Evolutionary conservation across 2,329 filamentous ascomycete genomes (phyloP), one percentile per base, ranked within the genome.

Genomic region (Colletotrichum endophyticum): DNA sequence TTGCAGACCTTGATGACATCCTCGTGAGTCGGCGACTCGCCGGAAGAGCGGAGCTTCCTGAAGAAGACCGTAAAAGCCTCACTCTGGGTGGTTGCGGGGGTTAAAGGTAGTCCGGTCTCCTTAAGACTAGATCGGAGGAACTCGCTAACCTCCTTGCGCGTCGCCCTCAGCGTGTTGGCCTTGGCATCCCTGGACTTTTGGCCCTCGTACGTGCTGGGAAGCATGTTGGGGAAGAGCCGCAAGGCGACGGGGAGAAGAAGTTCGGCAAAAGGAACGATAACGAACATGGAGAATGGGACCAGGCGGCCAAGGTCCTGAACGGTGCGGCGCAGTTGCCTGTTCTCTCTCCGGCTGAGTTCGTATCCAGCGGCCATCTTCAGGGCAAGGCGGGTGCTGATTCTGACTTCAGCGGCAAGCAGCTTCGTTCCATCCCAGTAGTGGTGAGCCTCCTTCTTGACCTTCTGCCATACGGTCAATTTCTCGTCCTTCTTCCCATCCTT

Each of bases 371-470:
- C 96, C 97, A 99, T 99, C 89, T 98, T 99, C 84, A 98, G 86
- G 8, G 96, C 97, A 79, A 99, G 88, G 78, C 94, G 94, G 77
- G 94, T 95, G 85, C 96, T 99, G 84, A 99, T 99, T 86, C 89
- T 95, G 83, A 99, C 93, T 87, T 99, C 97, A 3, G 95, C 95
- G 27, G 94, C 96, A 80, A 99, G 89, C 81, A 99, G 89, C 87
- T 99, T 99, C 32, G 96, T 99, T 76, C 97, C 97, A 86, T 99
- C 97, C 96, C 97, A 99, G 88, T 99, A 99, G 85, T 99, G 97
- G 78, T 94, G 92, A 16, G 90, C 90, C 86, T 99, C 97, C 85
- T 98, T 96, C 90, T 98, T 99, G 82, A 99, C 93, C 87, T 96
- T 98, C 84, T 99, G 95, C 85, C 92, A 94, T 2, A 99, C 66